Base-by-base conservation (phyloP, 2,329 filamentous ascomycete genomes). In the Sarocladiaceae sp. region DNA sequence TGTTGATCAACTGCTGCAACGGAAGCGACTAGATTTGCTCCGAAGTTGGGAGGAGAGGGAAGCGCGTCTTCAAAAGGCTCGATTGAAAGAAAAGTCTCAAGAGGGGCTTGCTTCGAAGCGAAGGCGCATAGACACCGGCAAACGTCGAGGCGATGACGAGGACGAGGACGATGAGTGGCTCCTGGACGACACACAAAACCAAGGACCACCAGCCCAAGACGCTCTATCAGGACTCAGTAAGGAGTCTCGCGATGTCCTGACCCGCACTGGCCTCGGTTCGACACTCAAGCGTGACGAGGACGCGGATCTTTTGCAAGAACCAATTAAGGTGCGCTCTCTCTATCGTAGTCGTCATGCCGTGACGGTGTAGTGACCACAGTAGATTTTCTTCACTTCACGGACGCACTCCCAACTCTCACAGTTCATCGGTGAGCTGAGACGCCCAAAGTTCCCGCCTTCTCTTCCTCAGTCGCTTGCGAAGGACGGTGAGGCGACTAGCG, bases 331-430 rank as follows among this genome's bases (percentile, higher is more conserved):
- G 55, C 54, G 58, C 51, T 42, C 42, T 34, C 21, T 37, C 37
- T 43, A 37, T 16, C 18, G 33, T 35, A 21, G 45, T n/a, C 44
- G 3, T 39, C 43, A 37, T 44, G 27, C 37, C 24, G 18, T 33
- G 43, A 33, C 34, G 45, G 26, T 19, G 40, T 58, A 57, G 58
- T 67, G 61, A 64, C 62, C 29, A 35, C 7, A 27, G 41, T 61
- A 81, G 72, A 86, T 96, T 43, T 95, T 87, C 62, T 95, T 91
- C 65, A 93, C 89, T 45, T 96, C 90, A 6, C 78, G 90, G 58
- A 96, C 90, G 1, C 90, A 96, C 62, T 96, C 90, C 3, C 90
- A 96, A 57, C 67, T 96, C 12, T 84, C 85, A 1, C 90, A 96
- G 58, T 95, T 96, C 61, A 82, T 91, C 15, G 76, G 81, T 33